These are phyloP conservation scores for Citrus maxima DNA, from an alignment of 345 rosid genomes.

Conservation along the genomic window DNA sequence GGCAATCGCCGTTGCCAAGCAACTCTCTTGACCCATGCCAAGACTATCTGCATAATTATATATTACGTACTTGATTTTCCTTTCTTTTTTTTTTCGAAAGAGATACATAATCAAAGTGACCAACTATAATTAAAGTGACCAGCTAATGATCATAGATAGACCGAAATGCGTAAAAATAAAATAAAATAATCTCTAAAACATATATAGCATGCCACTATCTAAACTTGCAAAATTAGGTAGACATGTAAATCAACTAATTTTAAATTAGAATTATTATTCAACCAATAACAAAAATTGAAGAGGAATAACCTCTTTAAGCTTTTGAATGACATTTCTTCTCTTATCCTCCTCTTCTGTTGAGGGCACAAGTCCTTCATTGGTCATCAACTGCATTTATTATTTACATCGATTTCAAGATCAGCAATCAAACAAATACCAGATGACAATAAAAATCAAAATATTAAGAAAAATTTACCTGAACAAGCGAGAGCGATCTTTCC, in stretches of 20 bases:
- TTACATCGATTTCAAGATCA: not conserved
- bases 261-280: not conserved
- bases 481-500: slow-evolving; percentile 43
- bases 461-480: slow-evolving; percentile 27
- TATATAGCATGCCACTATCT: not conserved
- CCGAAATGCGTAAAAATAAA: not conserved
- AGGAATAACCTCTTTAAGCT: slow-evolving; percentile 33
- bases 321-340: slow-evolving; percentile 34
- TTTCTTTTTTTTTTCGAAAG: not conserved
- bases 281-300: not conserved
- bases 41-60: slow-evolving; percentile 31
- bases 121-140: not conserved
- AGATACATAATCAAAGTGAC: not conserved
- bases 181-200: not conserved
- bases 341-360: slow-evolving; percentile 41
- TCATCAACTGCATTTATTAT: slow-evolving; percentile 31
- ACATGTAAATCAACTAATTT: not conserved
- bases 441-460: not conserved
- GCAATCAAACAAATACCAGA: not conserved
- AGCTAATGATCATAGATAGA: not conserved
- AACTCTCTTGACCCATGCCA: slow-evolving; percentile 45
- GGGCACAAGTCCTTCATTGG: slow-evolving; percentile 41
- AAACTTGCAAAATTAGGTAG: not conserved
- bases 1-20: slow-evolving; percentile 51
- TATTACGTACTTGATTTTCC: not conserved